These are phyloP conservation scores for Acacia confusa DNA, from an alignment of 306 rosid genomes.

Conservation along the genomic window DNA sequence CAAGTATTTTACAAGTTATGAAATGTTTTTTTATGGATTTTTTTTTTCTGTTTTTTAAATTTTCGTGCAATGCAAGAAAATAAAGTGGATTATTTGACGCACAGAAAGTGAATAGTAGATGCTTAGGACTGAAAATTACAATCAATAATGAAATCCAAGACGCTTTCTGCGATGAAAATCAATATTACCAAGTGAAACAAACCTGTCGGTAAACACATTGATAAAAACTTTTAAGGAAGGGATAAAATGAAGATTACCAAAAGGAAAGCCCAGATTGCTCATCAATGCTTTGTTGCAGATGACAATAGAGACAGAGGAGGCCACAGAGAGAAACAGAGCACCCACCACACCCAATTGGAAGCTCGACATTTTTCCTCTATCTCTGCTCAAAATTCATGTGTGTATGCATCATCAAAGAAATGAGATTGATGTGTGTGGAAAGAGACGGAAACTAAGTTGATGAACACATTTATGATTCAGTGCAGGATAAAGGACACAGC, in stretches of 20 bases:
- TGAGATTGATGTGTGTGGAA: background rate
- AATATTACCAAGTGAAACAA: background rate
- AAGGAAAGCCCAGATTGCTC: slow-evolving; percentile 99
- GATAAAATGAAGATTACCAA: slow-evolving; percentile 47
- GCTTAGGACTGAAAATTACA: background rate
- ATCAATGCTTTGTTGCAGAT: slow-evolving; percentile 98
- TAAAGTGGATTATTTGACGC: background rate
- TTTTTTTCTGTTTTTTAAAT: too few relatives aligned
- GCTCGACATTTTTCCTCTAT: slow-evolving; percentile 78
- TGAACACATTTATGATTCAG: background rate
- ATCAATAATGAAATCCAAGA: background rate
- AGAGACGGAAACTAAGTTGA: background rate
- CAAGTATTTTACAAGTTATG: too few relatives aligned
- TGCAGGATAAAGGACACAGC: background rate
- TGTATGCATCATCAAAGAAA: background rate
- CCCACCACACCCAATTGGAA: slow-evolving; percentile 86
- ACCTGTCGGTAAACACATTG: background rate
- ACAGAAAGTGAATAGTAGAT: background rate
- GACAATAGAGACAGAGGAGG: slow-evolving; percentile 96
- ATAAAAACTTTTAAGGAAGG: background rate
- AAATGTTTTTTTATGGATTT: too few relatives aligned
- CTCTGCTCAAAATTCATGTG: slow-evolving; percentile 28
- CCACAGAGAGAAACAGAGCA: slow-evolving; percentile 92
- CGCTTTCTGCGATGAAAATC: background rate
- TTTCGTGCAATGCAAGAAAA: background rate